Percentiles rank a stretch among this genome's conserved stretches.
These are phyloP conservation scores for Tylopilus rubrobrunneus DNA, from an alignment of 768 basidiomycete species.

Conservation along the genomic window DNA sequence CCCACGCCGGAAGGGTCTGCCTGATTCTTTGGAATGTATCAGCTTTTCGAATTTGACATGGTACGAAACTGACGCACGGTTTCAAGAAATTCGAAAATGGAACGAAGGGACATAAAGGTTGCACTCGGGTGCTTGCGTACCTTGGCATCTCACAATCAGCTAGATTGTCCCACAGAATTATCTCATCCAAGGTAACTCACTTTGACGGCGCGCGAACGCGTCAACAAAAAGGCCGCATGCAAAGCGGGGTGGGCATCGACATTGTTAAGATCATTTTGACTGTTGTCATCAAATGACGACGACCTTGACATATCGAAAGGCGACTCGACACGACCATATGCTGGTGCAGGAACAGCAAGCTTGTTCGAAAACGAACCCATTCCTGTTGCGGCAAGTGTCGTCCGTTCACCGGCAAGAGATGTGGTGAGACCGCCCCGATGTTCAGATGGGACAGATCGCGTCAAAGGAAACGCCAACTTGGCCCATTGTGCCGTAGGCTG, in stretches of 20 bases:
- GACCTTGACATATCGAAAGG: slow-evolving; percentile 16
- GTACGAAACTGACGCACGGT: slow-evolving; percentile 13
- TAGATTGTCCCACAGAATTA: neutral
- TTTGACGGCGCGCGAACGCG: slow-evolving; percentile 52
- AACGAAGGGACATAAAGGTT: slow-evolving; percentile 23
- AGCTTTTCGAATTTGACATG: slow-evolving; percentile 1
- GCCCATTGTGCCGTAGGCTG: slow-evolving; percentile 3
- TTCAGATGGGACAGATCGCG: slow-evolving; percentile 5
- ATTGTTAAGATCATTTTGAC: slow-evolving; percentile 4
- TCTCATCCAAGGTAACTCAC: slow-evolving; percentile 32
- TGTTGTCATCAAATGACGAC: slow-evolving; percentile 1
- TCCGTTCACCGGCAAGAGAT: slow-evolving; percentile 3
- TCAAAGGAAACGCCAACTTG: neutral
- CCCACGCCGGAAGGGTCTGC: slow-evolving; percentile 1
- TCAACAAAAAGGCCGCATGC: slow-evolving; percentile 42
- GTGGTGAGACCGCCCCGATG: neutral
- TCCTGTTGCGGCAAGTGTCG: neutral
- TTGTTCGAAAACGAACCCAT: slow-evolving; percentile 1
- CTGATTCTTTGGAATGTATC: slow-evolving; percentile 10
- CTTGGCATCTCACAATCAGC: slow-evolving; percentile 11
- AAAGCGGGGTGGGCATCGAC: slow-evolving; percentile 3
- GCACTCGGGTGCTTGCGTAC: slow-evolving; percentile 23
- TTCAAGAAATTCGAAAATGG: slow-evolving; percentile 23
- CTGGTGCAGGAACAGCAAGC: neutral
- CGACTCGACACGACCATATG: slow-evolving; percentile 5